Conservation (phyloP, 2,329 filamentous ascomycete species). For the Alternaria brassicicola region DNA sequence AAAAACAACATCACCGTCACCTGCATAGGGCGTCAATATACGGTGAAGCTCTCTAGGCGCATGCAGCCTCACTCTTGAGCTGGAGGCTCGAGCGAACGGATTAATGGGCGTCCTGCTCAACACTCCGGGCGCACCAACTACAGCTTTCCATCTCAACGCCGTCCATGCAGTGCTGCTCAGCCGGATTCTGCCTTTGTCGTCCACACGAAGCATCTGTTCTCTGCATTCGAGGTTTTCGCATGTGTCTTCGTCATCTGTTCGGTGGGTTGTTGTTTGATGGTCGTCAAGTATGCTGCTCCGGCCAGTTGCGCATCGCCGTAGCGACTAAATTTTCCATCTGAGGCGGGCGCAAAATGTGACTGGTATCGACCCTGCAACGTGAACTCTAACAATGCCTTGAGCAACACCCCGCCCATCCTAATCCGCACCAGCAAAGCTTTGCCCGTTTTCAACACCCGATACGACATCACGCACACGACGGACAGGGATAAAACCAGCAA, state of each 20-base stretch:
- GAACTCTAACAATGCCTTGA: neutral
- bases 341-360: conserved; percentile 7
- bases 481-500: neutral
- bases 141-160: neutral
- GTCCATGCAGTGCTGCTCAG: neutral
- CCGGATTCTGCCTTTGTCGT: neutral
- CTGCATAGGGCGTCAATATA: neutral
- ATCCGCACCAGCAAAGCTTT: neutral
- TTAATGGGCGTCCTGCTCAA: neutral
- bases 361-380: neutral
- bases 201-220: neutral
- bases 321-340: conserved; percentile 11
- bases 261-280: neutral
- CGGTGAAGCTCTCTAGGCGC: neutral
- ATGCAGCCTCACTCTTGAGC: neutral
- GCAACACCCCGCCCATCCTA: neutral
- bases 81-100: neutral
- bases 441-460: neutral
- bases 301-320: conserved; percentile 1
- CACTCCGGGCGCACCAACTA: neutral
- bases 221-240: neutral
- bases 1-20: neutral
- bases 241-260: neutral
- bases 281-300: neutral
- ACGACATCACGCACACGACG: neutral